Evolutionary conservation across 2,329 filamentous ascomycete species (phyloP), one percentile per base, ranked within the genome.

Genomic region (Colletotrichum chrysophilum): DNA sequence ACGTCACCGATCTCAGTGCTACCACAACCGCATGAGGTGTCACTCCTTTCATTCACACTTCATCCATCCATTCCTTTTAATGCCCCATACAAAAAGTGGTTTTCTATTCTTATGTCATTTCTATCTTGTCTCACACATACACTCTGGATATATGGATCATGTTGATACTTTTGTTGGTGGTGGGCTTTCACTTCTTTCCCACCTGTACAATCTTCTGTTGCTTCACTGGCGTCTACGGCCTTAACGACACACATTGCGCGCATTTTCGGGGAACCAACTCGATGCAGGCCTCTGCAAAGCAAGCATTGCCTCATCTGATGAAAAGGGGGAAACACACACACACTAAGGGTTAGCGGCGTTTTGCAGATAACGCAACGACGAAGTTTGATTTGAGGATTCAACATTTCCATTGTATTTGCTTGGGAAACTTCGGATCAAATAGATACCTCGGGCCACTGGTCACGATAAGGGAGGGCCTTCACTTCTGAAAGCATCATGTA

Each of bases 1-100:
- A 78, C n/a, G 70, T 80, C 4, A 82, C 85, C 21, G 78, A 72
- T 14, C 70, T 80, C 26, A 71, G 73, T 13, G 24, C 55, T 3
- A 67, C 73, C 5, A 43, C 69, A 34, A 61, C 76, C 28, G 36
- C 60, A 21, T 74, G 28, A 74, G 21, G n/a, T 34, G 16, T 64
- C 30, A 55, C 10, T 34, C 13, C 16, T 48, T 36, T 65, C 48
- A 26, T 64, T 34, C 8, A 16, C 26, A 4, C 18, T 34, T 58
- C 61, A 32, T 69, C 56, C 58, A n/a, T 75, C 55, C 36, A 66
- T 5, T 55, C 26, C 69, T 48, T 73, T 74, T 43, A 70, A 60
- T 72, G 6, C 26, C 38, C 8, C 12, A 21, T 64, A 21, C 18
- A 64, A 7, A 66, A 75, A 67, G 60, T 34, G 66, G 21, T 38